Base-by-base conservation (phyloP, 2,329 filamentous ascomycete genomes). In the Mycosphaerelloides madeirae region DNA sequence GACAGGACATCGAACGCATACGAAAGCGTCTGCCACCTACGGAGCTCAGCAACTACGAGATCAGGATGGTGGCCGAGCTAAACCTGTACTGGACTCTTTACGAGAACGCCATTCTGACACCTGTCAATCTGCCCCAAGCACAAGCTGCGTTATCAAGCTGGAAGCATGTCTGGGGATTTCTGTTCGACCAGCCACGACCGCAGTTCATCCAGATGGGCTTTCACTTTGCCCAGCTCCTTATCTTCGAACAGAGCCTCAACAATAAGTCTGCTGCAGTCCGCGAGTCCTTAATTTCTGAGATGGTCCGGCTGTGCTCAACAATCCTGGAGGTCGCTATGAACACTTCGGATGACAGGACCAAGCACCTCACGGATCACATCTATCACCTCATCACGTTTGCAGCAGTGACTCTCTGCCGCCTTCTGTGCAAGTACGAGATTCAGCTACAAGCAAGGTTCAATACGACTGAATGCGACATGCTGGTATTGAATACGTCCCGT, bases 341-440 rank as follows among this genome's bases (percentile, higher is more conserved):
- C 11, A 70, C 68, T 2, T 58, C 66, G 1, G 70, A 74, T 36
- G 66, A 71, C 16, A 64, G 68, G 2, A 72, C 69, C 1, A 62
- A 63, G 12, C 69, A 74, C 50, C 52, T 73, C 3, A 72, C 64
- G 3, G 70, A 74, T 43, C 70, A 73, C 38, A 70, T 72, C 15
- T 73, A 72, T 45, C 70, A 73, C 46, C 69, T 73, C 59, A 68
- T 72, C 37, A 70, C 68, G 4, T 74, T 72, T 41, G 65, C 70
- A 1, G 69, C 65, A 3, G 57, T 68, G 18, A 68, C 65, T 3
- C 52, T 68, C 2, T 65, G 60, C 35, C 63, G 68, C 20, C 40
- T 72, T 2, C 49, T 71, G 3, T 61, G 35, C 22, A 47, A 44
- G 29, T 39, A 50, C 29, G 32, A 39, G 28, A 16, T 16, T 9